These are phyloP conservation scores for Elsinoe necatrix DNA, from an alignment of 2,329 filamentous ascomycete genomes.

Conservation along the genomic window DNA sequence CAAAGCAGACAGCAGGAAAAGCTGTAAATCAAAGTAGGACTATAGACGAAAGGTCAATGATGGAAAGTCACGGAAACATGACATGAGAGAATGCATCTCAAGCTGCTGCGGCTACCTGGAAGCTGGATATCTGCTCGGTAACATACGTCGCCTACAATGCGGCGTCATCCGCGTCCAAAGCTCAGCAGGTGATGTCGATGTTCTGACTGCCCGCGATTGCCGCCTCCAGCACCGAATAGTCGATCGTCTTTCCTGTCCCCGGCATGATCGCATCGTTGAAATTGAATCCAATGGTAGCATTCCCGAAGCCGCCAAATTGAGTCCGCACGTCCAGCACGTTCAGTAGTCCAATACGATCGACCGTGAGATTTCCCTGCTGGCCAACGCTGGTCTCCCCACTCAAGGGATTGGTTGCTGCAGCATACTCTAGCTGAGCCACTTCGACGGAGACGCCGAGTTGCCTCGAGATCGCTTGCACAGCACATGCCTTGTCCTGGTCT, in stretches of 20 bases:
- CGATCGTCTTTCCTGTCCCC: conserved; percentile 25
- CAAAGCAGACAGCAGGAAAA: no score
- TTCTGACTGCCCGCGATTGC: background rate
- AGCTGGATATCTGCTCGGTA: no score
- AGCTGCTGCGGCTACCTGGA: no score
- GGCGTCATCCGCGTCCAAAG: no score
- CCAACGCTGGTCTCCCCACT: conserved; percentile 24
- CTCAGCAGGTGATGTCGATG: background rate
- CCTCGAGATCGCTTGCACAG: conserved; percentile 22
- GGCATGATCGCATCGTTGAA: conserved; percentile 24
- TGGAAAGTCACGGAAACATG: no score
- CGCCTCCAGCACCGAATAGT: conserved; percentile 21
- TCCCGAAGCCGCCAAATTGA: conserved; percentile 25
- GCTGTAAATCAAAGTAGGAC: no score
- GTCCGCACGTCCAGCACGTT: conserved; percentile 25
- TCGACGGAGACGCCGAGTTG: conserved; percentile 22
- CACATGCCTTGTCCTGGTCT: conserved; percentile 19
- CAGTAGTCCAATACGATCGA: conserved; percentile 24
- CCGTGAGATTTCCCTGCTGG: conserved; percentile 22
- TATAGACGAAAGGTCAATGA: no score
- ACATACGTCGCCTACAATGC: background rate
- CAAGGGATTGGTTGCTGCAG: conserved; percentile 20
- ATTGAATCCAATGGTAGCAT: conserved; percentile 21
- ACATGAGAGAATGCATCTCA: no score
- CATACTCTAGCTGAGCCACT: conserved; percentile 24